Evolutionary conservation across 2,329 filamentous ascomycete species (phyloP).

Genomic region (Pyrenochaeta sp.): DNA sequence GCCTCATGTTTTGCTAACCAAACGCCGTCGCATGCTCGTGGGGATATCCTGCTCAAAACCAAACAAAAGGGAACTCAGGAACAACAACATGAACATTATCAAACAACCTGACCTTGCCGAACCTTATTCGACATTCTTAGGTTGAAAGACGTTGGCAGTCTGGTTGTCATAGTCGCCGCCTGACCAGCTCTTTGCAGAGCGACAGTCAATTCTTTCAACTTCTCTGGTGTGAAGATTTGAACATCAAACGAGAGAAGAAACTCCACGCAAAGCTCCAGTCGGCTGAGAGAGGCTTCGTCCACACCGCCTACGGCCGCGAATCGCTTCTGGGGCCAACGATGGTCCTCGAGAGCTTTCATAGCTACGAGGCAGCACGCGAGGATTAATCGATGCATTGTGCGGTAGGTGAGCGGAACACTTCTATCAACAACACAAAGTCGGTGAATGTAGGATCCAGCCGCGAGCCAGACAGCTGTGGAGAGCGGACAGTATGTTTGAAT

Average conservation of each 20-base stretch:
- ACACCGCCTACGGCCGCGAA: constrained; percentile 90
- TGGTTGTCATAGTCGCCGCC: constrained; percentile 42
- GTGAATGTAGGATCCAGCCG: constrained; percentile 86
- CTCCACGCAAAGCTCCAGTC: constrained; percentile 78
- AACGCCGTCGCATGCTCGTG: constrained; percentile 33
- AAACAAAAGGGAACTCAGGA: constrained; percentile 18
- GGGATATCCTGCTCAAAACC: constrained; percentile 30
- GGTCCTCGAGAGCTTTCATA: constrained; percentile 94
- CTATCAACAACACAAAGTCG: constrained; percentile 76
- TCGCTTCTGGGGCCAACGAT: constrained; percentile 83
- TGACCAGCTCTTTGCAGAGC: constrained; percentile 50
- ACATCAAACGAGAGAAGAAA: constrained; percentile 54
- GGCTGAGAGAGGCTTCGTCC: constrained; percentile 78
- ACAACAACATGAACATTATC: neutral
- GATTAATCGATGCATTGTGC: constrained; percentile 86
- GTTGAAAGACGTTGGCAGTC: constrained; percentile 44
- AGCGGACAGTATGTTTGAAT: constrained; percentile 92
- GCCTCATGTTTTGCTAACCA: constrained; percentile 20
- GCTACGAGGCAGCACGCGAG: constrained; percentile 85
- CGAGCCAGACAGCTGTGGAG: constrained; percentile 91
- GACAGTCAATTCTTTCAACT: constrained; percentile 43
- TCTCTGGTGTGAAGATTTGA: constrained; percentile 47
- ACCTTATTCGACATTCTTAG: constrained; percentile 37
- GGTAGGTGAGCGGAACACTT: constrained; percentile 78
- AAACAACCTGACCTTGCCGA: constrained; percentile 27